A percentile compares a stretch with the other conserved stretches of the same genome.
These are phyloP conservation scores for Sporisorium reilianum DNA, from an alignment of 1,284 basidiomycete genomes.

Conservation along the genomic window DNA sequence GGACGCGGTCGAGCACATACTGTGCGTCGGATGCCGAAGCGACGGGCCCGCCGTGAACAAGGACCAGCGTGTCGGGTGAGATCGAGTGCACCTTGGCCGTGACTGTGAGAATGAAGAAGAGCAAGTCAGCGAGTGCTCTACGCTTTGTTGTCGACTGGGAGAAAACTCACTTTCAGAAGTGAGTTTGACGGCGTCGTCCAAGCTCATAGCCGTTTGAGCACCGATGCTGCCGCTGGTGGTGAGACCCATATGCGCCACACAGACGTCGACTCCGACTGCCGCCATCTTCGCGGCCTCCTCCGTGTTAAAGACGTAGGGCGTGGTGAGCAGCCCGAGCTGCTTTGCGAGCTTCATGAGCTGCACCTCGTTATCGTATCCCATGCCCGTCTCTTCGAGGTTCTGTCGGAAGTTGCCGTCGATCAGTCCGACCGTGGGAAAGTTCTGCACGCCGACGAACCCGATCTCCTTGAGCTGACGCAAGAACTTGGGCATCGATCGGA, in stretches of 20 bases:
- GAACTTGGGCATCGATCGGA: conserved; percentile 48
- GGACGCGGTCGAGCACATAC: conserved; percentile 40
- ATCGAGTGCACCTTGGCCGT: conserved; percentile 33
- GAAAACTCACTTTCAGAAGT: conserved; percentile 34
- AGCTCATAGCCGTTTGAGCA: conserved; percentile 39
- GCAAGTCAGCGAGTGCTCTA: neutral
- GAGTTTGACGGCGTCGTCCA: conserved; percentile 43
- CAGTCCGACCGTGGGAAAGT: conserved; percentile 51
- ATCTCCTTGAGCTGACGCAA: conserved; percentile 39
- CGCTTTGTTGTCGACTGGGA: neutral
- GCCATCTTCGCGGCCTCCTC: conserved; percentile 48
- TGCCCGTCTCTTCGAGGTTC: conserved; percentile 52
- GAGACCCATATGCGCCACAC: conserved; percentile 48
- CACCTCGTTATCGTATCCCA: conserved; percentile 47
- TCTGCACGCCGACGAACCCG: conserved; percentile 50
- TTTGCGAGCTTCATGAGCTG: conserved; percentile 43
- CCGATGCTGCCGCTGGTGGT: conserved; percentile 47
- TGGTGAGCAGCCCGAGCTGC: conserved; percentile 38
- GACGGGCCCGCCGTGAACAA: conserved; percentile 48
- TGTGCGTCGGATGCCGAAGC: conserved; percentile 45
- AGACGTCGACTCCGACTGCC: conserved; percentile 33
- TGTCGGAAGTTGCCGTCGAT: conserved; percentile 49
- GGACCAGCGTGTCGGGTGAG: conserved; percentile 37
- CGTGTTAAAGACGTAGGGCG: conserved; percentile 45
- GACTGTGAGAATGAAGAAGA: conserved; percentile 15